These are phyloP conservation scores for Pseudocercospora fijiensis DNA, from an alignment of 2,329 filamentous ascomycete genomes.

Conservation along the genomic window DNA sequence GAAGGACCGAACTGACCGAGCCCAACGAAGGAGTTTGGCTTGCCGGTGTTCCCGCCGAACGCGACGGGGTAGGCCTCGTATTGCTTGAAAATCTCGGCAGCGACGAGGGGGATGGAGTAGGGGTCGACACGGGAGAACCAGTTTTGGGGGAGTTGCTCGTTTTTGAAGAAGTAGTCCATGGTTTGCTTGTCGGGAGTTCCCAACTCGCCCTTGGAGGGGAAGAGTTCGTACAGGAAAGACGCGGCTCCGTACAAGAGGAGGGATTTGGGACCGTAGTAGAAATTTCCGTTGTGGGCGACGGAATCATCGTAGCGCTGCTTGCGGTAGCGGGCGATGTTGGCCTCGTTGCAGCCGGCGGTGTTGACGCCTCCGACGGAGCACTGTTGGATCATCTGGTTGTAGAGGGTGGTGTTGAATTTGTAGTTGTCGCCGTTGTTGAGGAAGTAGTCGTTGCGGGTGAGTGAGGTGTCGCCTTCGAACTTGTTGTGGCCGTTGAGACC, in stretches of 20 bases:
- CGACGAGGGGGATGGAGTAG: conserved; percentile 42
- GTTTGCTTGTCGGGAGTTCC: conserved; percentile 17
- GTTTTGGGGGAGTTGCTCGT: conserved; percentile 43
- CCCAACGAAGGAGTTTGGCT: conserved; percentile 41
- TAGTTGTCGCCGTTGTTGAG: conserved; percentile 40
- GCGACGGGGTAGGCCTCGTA: conserved; percentile 46
- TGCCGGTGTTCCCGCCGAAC: conserved; percentile 45
- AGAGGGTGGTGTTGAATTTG: conserved; percentile 46
- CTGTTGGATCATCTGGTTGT: conserved; percentile 40
- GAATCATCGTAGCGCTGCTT: conserved; percentile 45
- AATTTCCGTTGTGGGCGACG: conserved; percentile 42
- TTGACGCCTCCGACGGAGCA: conserved; percentile 1
- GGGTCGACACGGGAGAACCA: conserved; percentile 33
- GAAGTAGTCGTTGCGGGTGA: conserved; percentile 47
- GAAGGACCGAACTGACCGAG: conserved; percentile 37
- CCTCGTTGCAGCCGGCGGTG: conserved; percentile 38
- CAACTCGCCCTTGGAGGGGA: conserved; percentile 33
- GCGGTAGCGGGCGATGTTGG: conserved; percentile 42
- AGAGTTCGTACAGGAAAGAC: conserved; percentile 48
- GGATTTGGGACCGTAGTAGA: conserved; percentile 45
- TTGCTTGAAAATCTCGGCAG: conserved; percentile 42
- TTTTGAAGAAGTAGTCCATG: conserved; percentile 43
- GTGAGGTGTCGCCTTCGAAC: conserved; percentile 45
- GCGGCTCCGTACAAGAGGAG: conserved; percentile 46
- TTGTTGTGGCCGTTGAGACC: conserved; percentile 49